Conservation (phyloP, 352 stramenopile genomes). For the Globisporangium canariense region DNA sequence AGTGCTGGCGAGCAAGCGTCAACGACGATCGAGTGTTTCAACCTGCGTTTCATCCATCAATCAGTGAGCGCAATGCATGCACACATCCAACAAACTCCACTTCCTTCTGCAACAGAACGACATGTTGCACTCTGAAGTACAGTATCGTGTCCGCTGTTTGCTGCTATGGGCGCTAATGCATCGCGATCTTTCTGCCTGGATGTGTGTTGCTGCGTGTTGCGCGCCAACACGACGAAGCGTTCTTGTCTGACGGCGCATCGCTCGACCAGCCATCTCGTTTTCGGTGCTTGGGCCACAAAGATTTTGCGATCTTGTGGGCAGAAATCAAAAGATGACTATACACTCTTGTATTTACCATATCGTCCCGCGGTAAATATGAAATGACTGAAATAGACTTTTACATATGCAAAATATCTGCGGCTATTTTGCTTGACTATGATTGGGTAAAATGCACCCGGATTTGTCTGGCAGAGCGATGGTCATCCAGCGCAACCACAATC, state of each 20-base stretch:
- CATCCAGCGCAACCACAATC: neutral
- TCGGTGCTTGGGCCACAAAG: too few relatives aligned
- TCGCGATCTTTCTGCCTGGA: neutral
- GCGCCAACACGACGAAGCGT: neutral
- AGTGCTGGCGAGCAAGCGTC: too few relatives aligned
- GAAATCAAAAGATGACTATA: too few relatives aligned
- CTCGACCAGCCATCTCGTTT: too few relatives aligned
- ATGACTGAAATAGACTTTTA: too few relatives aligned
- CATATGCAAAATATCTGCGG: too few relatives aligned
- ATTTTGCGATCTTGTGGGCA: too few relatives aligned
- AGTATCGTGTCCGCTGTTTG: neutral
- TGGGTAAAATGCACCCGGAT: neutral
- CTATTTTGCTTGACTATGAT: too few relatives aligned
- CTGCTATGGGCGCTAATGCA: neutral
- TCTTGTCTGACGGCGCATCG: too few relatives aligned
- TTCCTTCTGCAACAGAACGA: neutral
- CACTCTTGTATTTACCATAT: too few relatives aligned
- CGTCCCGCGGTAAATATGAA: too few relatives aligned
- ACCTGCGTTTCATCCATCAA: neutral
- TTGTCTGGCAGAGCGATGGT: constrained; percentile 11
- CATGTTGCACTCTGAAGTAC: neutral
- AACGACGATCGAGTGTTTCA: too few relatives aligned
- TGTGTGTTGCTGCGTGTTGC: neutral
- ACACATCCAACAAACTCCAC: neutral
- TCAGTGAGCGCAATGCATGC: neutral